Conservation (phyloP, 164 flowering plant genomes). For the Vitis rotundifolia region DNA sequence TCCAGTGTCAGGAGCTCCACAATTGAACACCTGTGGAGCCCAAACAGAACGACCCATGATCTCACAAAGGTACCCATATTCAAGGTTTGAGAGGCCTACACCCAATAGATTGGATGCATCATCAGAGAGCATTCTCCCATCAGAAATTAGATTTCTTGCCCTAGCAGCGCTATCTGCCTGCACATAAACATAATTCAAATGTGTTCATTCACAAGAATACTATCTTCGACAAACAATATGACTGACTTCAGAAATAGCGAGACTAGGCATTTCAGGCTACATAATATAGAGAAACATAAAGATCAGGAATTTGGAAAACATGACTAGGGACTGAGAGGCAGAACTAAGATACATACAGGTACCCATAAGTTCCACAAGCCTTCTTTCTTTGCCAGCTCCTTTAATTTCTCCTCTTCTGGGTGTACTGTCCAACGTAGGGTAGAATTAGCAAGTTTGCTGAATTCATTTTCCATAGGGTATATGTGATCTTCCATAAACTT, state of each 20-base stretch:
- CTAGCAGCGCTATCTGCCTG: conserved; percentile 92
- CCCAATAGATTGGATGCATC: conserved; percentile 53
- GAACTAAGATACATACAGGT: conserved; percentile 61
- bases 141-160: conserved; percentile 63
- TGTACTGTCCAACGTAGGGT: conserved; percentile 82
- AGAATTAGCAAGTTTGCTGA: conserved; percentile 73
- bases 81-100: conserved; percentile 93
- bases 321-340: not conserved
- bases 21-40: conserved; percentile 97
- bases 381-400: conserved; percentile 83
- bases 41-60: conserved; percentile 95
- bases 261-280: not conserved
- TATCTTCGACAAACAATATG: not conserved
- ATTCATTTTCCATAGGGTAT: conserved; percentile 85
- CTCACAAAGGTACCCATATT: conserved; percentile 96
- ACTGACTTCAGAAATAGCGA: too few relatives aligned
- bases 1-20: conserved; percentile 98
- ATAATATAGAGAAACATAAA: not conserved
- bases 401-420: conserved; percentile 88
- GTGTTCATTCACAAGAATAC: not conserved
- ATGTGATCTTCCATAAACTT: conserved; percentile 86
- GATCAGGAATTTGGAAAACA: not conserved
- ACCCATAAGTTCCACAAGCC: conserved; percentile 93
- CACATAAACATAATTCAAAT: conserved; percentile 12
- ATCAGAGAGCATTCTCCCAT: conserved; percentile 25